These are phyloP conservation scores for Heteromeles arbutifolia DNA, from an alignment of 306 rosid species.

Conservation along the genomic window DNA sequence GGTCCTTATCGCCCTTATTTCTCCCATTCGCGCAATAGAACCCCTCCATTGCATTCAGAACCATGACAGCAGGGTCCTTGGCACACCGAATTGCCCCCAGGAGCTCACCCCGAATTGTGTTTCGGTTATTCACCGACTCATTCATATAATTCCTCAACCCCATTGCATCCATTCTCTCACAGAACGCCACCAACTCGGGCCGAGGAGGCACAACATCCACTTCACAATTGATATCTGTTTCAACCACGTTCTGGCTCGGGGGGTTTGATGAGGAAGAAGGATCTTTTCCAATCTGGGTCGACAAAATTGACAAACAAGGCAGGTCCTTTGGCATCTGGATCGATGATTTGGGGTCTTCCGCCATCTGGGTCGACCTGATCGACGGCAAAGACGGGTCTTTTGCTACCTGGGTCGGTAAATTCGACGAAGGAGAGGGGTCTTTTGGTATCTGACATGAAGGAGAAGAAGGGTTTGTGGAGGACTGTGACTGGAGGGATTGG, in stretches of 20 bases:
- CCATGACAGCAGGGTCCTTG: slow-evolving; percentile 42
- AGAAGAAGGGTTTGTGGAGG: not conserved
- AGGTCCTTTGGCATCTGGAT: slow-evolving; percentile 9
- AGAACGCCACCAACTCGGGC: slow-evolving; percentile 32
- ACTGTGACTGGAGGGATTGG: slow-evolving; percentile 40
- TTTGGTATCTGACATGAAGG: not conserved
- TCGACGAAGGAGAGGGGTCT: slow-evolving; percentile 5
- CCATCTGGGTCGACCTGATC: not conserved
- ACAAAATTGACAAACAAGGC: not conserved
- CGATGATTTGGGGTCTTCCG: not conserved
- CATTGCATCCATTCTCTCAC: slow-evolving; percentile 55
- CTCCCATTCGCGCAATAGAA: slow-evolving; percentile 15
- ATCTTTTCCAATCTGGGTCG: not conserved
- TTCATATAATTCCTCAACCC: slow-evolving; percentile 50
- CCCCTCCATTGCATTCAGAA: slow-evolving; percentile 60
- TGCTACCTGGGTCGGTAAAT: not conserved
- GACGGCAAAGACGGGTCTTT: slow-evolving; percentile 3
- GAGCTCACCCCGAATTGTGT: slow-evolving; percentile 40
- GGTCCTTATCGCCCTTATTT: slow-evolving; percentile 9
- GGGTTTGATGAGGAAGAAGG: slow-evolving; percentile 11
- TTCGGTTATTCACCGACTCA: slow-evolving; percentile 24
- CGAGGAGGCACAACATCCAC: slow-evolving; percentile 23
- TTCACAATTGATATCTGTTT: not conserved
- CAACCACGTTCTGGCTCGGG: slow-evolving; percentile 1
- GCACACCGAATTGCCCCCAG: slow-evolving; percentile 38